These are phyloP conservation scores for maize (Zea mays) DNA, from an alignment of 176 grass and related monocot species.

Conservation along the genomic window Zm-B73-REFERENCE-NAM-5.0 NC_050099.1:6266001-6266500, in stretches of 20 bases:
- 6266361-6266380: conserved; percentile 76
- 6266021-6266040: neutral
- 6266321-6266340: conserved; percentile 70
- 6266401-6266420: neutral
- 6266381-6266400: neutral
- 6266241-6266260: conserved; percentile 25
- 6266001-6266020: too few relatives aligned
- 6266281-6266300: conserved; percentile 70
- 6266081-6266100: neutral
- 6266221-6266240: conserved; percentile 73
- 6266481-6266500: neutral
- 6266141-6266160: conserved; percentile 27
- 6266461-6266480: neutral
- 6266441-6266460: neutral
- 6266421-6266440: conserved; percentile 27
- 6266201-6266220: conserved; percentile 61
- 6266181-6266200: neutral
- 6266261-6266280: conserved; percentile 77
- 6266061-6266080: conserved; percentile 42
- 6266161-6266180: conserved; percentile 56
- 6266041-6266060: conserved; percentile 43
- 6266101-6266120: neutral
- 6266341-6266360: conserved; percentile 80
- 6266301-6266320: conserved; percentile 42
- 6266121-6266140: conserved; percentile 27